A percentile compares a stretch with the other conserved stretches of the same genome.
These are phyloP conservation scores for Dryas alaskensis DNA, from an alignment of 306 rosid species.

Conservation along the genomic window DNA sequence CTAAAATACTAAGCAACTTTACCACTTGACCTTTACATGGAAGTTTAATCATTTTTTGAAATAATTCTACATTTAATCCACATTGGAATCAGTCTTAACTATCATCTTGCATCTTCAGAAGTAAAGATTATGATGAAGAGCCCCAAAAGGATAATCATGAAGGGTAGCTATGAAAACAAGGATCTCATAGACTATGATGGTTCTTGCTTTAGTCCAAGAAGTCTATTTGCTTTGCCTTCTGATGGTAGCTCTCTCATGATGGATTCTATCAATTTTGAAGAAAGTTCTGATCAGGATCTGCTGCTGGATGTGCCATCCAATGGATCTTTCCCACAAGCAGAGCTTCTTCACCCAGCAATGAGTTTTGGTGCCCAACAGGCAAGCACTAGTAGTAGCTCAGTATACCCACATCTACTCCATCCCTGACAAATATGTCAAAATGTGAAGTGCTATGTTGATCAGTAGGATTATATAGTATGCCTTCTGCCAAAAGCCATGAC, in stretches of 20 bases:
- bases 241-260: slow-evolving; percentile 69
- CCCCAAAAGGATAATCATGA: slow-evolving; percentile 61
- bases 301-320: slow-evolving; percentile 84
- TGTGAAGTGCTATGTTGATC: slow-evolving; percentile 19
- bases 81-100: slow-evolving; percentile 18
- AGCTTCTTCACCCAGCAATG: slow-evolving; percentile 61
- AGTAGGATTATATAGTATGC: slow-evolving; percentile 22
- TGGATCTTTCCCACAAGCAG: slow-evolving; percentile 85
- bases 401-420: slow-evolving; percentile 45
- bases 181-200: slow-evolving; percentile 62
- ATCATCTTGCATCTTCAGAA: slow-evolving; percentile 55
- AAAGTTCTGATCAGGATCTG: slow-evolving; percentile 71
- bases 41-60: not conserved
- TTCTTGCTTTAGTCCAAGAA: slow-evolving; percentile 73
- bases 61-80: not conserved
- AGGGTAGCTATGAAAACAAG: slow-evolving; percentile 53
- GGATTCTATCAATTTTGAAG: slow-evolving; percentile 66
- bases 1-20: not conserved
- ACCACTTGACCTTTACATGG: not conserved
- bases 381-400: slow-evolving; percentile 78
- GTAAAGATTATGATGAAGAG: slow-evolving; percentile 72
- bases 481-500: slow-evolving; percentile 36
- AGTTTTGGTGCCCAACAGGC: slow-evolving; percentile 65
- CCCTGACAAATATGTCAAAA: slow-evolving; percentile 33
- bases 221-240: slow-evolving; percentile 75